Percentiles rank a stretch among this genome's conserved stretches.
Conservation (phyloP, 2,329 filamentous ascomycete species). For the Calonectria naviculata region DNA sequence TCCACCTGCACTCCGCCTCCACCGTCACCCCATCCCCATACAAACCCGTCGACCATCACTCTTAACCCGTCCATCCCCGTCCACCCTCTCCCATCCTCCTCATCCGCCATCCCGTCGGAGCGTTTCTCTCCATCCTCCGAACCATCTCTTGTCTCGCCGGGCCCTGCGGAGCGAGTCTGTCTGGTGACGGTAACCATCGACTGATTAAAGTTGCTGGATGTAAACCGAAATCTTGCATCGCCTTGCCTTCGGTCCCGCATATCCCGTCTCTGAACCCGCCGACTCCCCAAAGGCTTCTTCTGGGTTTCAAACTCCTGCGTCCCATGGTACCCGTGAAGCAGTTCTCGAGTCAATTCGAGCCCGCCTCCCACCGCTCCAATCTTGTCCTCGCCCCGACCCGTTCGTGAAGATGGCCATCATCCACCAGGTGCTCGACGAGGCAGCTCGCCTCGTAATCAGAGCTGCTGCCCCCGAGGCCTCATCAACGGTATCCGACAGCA, state of each 20-base stretch:
- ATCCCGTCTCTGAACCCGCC: constrained; percentile 24
- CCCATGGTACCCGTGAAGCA: constrained; percentile 42
- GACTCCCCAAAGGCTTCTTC: constrained; percentile 3
- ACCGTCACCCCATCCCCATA: constrained; percentile 33
- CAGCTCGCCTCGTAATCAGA: constrained; percentile 38
- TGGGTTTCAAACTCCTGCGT: constrained; percentile 30
- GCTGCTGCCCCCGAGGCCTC: constrained; percentile 32
- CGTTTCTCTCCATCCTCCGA: constrained; percentile 19
- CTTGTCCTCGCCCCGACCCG: constrained; percentile 25
- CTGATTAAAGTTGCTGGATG: constrained; percentile 21
- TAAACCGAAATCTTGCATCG: constrained; percentile 23
- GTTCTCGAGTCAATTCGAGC: constrained; percentile 41
- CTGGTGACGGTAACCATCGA: constrained; percentile 6
- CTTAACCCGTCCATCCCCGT: constrained; percentile 29
- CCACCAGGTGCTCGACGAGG: constrained; percentile 38
- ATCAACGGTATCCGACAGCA: constrained; percentile 32
- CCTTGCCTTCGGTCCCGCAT: constrained; percentile 26
- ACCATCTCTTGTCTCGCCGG: constrained; percentile 14
- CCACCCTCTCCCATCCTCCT: constrained; percentile 16
- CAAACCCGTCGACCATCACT: constrained; percentile 20
- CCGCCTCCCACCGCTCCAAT: constrained; percentile 28
- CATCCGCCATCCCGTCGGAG: constrained; percentile 27
- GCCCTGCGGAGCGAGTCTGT: constrained; percentile 9
- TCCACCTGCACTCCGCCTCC: constrained; percentile 30
- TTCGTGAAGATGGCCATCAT: constrained; percentile 40